Evolutionary conservation across 768 basidiomycete genomes (phyloP).

Genomic region (Leccinum disarticulatum): DNA sequence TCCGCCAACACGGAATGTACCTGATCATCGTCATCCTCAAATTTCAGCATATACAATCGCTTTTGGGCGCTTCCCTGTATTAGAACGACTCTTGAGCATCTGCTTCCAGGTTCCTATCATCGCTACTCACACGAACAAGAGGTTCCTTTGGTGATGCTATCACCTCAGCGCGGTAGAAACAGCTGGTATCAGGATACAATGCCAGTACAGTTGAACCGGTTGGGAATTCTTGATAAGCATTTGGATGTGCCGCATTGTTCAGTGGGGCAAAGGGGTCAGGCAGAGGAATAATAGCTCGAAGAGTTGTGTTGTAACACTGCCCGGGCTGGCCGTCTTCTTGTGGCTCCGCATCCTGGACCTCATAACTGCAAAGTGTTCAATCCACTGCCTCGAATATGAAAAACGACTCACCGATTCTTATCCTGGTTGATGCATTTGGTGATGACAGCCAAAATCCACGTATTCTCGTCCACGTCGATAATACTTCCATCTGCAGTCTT

Average conservation of each 20-base stretch:
- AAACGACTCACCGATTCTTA: conserved; percentile 55
- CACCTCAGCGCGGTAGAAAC: conserved; percentile 87
- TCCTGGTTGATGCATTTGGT: conserved; percentile 69
- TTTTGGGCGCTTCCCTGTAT: conserved; percentile 41
- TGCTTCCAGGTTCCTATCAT: neutral
- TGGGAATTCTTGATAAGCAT: conserved; percentile 69
- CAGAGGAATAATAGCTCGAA: conserved; percentile 73
- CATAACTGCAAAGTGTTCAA: conserved; percentile 51
- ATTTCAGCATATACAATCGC: conserved; percentile 73
- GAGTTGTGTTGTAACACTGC: conserved; percentile 64
- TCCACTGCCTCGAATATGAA: neutral
- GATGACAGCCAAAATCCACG: conserved; percentile 81
- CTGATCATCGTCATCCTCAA: conserved; percentile 87
- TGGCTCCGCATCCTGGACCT: conserved; percentile 83
- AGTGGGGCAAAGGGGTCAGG: conserved; percentile 66
- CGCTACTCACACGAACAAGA: conserved; percentile 37
- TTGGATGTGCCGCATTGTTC: conserved; percentile 62
- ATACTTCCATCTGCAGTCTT: conserved; percentile 51
- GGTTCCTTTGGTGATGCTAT: conserved; percentile 60
- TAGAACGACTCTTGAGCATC: conserved; percentile 9
- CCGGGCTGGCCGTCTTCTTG: conserved; percentile 80
- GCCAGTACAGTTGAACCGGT: conserved; percentile 78
- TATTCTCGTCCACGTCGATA: conserved; percentile 47
- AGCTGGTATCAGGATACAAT: conserved; percentile 88
- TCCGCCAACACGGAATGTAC: conserved; percentile 75